Conservation (phyloP, 495 filamentous ascomycete species). For the Entonaema liquescens region DNA sequence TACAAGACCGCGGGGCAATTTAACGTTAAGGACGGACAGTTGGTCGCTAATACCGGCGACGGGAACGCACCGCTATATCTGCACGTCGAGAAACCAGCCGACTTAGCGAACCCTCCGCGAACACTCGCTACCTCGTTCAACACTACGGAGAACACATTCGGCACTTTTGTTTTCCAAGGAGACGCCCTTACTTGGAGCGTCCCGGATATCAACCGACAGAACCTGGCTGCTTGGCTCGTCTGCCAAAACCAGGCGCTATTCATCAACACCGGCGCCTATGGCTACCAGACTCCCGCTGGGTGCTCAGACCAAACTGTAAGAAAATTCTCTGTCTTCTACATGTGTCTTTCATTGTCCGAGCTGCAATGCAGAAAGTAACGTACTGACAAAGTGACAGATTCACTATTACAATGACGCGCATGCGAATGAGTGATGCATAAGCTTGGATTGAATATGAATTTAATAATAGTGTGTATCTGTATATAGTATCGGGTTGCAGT, state of each 20-base stretch:
- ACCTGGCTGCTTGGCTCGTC: constrained; percentile 66
- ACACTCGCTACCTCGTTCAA: constrained; percentile 61
- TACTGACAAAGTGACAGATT: constrained; percentile 46
- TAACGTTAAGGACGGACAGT: constrained; percentile 63
- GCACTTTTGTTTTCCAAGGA: constrained; percentile 65
- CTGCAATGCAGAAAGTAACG: not conserved
- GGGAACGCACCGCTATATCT: constrained; percentile 55
- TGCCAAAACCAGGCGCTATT: constrained; percentile 62
- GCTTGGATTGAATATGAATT: not conserved
- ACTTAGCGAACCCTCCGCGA: constrained; percentile 50
- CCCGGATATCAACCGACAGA: constrained; percentile 59
- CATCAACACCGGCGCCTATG: constrained; percentile 68
- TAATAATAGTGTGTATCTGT: not conserved
- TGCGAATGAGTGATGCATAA: constrained; percentile 40
- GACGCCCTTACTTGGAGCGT: constrained; percentile 65
- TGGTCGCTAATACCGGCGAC: constrained; percentile 58
- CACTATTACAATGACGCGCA: constrained; percentile 59
- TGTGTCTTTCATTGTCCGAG: not conserved
- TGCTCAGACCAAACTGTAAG: constrained; percentile 68
- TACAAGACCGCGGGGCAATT: constrained; percentile 68
- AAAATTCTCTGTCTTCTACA: constrained; percentile 5
- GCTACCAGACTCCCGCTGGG: constrained; percentile 64
- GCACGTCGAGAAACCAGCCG: constrained; percentile 59
- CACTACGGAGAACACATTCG: constrained; percentile 62
- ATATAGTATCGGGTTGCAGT: not conserved